A percentile compares a stretch with the other conserved stretches of the same genome.
phyloP scores from a whole-genome alignment of 345 rosid genomes.

The Cardamine chenopodiifolia region DNA sequence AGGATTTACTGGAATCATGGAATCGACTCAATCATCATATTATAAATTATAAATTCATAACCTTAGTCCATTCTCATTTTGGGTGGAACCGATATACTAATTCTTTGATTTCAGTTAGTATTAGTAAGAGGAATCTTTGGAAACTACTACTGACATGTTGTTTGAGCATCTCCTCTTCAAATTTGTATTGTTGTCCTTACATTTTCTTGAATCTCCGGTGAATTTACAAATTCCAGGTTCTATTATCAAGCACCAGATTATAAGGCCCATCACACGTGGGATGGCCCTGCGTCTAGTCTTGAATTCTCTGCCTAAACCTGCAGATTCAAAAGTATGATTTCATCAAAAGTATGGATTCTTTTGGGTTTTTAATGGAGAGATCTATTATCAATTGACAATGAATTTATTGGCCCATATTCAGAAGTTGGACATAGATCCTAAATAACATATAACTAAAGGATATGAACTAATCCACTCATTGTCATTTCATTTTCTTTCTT shows the following conservation, averaged over 20 bases:
- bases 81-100: no score
- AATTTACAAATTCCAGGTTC: slow-evolving; percentile 62
- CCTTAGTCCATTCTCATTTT: no score
- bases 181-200: background rate
- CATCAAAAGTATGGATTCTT: no score
- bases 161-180: slow-evolving; percentile 1
- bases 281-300: slow-evolving; percentile 91
- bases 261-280: slow-evolving; percentile 85
- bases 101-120: no score
- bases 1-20: slow-evolving; percentile 12
- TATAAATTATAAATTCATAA: no score
- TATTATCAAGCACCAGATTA: slow-evolving; percentile 95
- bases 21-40: no score
- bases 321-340: slow-evolving; percentile 98
- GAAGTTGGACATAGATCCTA: no score
- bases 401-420: no score
- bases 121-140: no score
- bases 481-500: slow-evolving; percentile 16
- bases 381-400: no score
- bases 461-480: no score
- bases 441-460: no score
- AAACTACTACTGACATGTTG: background rate
- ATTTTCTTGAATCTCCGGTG: slow-evolving; percentile 14
- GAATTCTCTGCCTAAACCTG: slow-evolving; percentile 92
- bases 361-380: slow-evolving; percentile 2